These are phyloP conservation scores for Candida broadrunensis DNA, from an alignment of 805 yeast genomes.

Conservation along the genomic window DNA sequence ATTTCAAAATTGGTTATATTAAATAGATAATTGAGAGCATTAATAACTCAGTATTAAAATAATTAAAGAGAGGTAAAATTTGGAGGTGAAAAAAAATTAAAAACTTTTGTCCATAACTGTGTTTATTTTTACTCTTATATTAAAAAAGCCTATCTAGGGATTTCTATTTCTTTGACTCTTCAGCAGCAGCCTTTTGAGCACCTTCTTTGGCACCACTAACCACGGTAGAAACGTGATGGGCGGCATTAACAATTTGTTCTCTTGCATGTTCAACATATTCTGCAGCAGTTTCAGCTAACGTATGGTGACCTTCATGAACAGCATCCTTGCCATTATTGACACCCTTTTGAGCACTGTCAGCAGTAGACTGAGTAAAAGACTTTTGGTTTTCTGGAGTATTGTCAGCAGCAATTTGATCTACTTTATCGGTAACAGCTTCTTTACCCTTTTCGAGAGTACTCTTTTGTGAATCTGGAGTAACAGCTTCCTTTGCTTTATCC, in stretches of 20 bases:
- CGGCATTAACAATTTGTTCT: conserved; percentile 52
- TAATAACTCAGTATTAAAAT: too few relatives aligned
- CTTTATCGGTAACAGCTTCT: conserved; percentile 65
- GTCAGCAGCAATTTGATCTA: conserved; percentile 60
- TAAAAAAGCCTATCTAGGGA: too few relatives aligned
- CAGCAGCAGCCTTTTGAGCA: conserved; percentile 34
- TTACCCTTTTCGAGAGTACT: conserved; percentile 61
- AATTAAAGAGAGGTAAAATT: too few relatives aligned
- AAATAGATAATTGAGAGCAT: too few relatives aligned
- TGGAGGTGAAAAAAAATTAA: too few relatives aligned
- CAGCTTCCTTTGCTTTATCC: conserved; percentile 63
- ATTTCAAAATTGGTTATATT: too few relatives aligned
- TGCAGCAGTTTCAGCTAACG: conserved; percentile 41
- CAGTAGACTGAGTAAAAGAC: conserved; percentile 64
- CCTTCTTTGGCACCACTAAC: conserved; percentile 59
- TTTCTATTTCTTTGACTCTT: too few relatives aligned
- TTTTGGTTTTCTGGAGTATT: conserved; percentile 65
- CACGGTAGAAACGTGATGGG: conserved; percentile 52
- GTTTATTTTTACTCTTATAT: too few relatives aligned
- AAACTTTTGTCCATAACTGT: too few relatives aligned
- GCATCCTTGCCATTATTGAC: conserved; percentile 48
- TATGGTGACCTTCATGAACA: conserved; percentile 16
- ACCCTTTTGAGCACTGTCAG: conserved; percentile 59
- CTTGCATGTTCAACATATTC: conserved; percentile 54
- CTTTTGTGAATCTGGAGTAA: conserved; percentile 74